Base-by-base conservation (phyloP, 2,329 filamentous ascomycete genomes). In the Dryadomyces quercivorus region DNA sequence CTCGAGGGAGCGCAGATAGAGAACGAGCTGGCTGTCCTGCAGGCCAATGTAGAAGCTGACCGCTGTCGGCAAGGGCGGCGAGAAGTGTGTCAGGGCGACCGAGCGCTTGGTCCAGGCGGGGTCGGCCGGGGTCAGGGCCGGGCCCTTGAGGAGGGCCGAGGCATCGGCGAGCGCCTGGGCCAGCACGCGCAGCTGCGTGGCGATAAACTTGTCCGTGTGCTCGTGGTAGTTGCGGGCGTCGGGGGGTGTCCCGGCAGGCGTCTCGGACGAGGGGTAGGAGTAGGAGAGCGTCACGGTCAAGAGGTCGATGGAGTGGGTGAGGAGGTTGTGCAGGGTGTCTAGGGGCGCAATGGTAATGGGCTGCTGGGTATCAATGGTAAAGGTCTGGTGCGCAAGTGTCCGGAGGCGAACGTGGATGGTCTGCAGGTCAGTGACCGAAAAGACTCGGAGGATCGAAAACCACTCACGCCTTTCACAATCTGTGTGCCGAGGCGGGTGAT, bases 401-500 rank as follows among this genome's bases (percentile, higher is more conserved):
- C 81, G 77, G 13, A 95, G 78, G 52, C 86, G 84, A 40, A 96
- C 78, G 64, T 87, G 81, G 58, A 95, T 78, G 58, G 86, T 85
- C 85, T 88, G 62, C 10, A 18, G 16, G 21, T 53, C 20, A 53
- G 43, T 4, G 31, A n/a, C 20, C 40, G 15, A 43, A 34, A 12
- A 46, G 26, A 21, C 21, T 2, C 26, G 12, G 10, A 44, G 15
- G 5, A n/a, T n/a, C n/a, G n/a, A n/a, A n/a, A 42, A 43, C 9
- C 4, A 20, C 84, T 62, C 75, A 91, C 88, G 60, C 90, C 92
- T 67, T 95, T 95, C 59, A 95, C 85, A 59, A 98, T 85, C 52
- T 86, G 82, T n/a, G 88, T 88, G 43, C 93, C 93, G 40, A 95
- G 82, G 53, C 93, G 82, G 1, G 92, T 97, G 57, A 97, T 81